These are phyloP conservation scores for Aotearoamyces nothofagi DNA, from an alignment of 2,329 filamentous ascomycete genomes.

Conservation along the genomic window DNA sequence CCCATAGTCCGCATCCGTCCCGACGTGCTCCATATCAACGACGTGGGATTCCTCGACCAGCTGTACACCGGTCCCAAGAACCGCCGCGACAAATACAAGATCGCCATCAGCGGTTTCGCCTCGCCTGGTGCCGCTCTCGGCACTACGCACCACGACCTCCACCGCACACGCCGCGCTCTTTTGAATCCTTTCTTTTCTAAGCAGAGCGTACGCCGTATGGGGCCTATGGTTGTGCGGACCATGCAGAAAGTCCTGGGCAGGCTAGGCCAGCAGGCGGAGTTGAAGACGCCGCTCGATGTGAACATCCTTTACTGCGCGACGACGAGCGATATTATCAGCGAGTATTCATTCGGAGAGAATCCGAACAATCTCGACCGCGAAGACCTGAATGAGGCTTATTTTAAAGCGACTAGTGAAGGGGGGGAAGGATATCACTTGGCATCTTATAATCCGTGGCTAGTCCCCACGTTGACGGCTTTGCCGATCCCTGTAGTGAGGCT, in stretches of 20 bases:
- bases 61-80: conserved; percentile 6
- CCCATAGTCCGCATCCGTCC: conserved; percentile 15
- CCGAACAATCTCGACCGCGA: conserved; percentile 16
- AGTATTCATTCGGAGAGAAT: conserved; percentile 18
- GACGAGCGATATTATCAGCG: conserved; percentile 16
- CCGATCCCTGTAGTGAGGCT: too few relatives aligned
- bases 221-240: too few relatives aligned
- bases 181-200: conserved; percentile 14
- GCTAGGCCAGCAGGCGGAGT: conserved; percentile 1
- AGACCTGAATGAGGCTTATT: conserved; percentile 15
- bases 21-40: conserved; percentile 15
- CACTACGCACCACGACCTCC: conserved; percentile 7
- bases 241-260: conserved; percentile 2
- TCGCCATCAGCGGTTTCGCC: conserved; percentile 5
- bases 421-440: too few relatives aligned
- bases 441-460: too few relatives aligned
- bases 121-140: conserved; percentile 6
- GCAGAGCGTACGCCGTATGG: conserved; percentile 5
- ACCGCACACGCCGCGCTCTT: conserved; percentile 6
- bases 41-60: conserved; percentile 10
- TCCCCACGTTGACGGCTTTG: too few relatives aligned
- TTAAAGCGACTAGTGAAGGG: too few relatives aligned
- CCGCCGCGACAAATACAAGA: conserved; percentile 6
- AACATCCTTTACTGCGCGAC: conserved; percentile 15
- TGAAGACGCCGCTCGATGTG: conserved; percentile 7